These are phyloP conservation scores for Peronospora belbahrii DNA, from an alignment of 352 stramenopile species.

Conservation along the genomic window DNA sequence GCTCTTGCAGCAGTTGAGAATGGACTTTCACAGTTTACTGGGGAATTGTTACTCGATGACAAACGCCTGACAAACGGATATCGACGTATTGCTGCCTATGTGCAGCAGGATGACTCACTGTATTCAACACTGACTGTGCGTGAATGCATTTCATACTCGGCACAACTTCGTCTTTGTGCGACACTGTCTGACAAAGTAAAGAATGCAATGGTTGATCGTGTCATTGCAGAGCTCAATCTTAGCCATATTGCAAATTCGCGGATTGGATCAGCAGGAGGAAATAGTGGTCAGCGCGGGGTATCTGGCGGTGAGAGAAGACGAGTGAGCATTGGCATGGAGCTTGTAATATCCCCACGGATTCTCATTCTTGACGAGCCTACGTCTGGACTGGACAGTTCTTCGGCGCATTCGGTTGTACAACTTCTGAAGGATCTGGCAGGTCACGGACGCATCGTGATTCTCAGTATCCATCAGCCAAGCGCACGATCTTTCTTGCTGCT, in stretches of 20 bases:
- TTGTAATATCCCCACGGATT: conserved; percentile 85
- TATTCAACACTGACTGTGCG: conserved; percentile 76
- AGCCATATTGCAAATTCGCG: conserved; percentile 50
- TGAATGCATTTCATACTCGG: conserved; percentile 80
- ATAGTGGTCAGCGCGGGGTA: conserved; percentile 65
- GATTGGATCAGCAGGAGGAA: conserved; percentile 36
- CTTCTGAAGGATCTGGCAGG: conserved; percentile 81
- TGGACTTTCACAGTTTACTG: conserved; percentile 40
- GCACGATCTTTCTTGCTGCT: conserved; percentile 86
- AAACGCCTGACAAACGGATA: conserved; percentile 49
- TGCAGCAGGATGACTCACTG: conserved; percentile 83
- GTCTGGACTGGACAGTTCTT: conserved; percentile 87
- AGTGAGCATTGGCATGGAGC: conserved; percentile 90
- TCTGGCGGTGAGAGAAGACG: conserved; percentile 90
- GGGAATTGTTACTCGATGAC: conserved; percentile 57
- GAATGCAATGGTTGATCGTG: conserved; percentile 55
- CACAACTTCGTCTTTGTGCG: conserved; percentile 58
- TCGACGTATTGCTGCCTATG: conserved; percentile 72
- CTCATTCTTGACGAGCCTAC: conserved; percentile 90
- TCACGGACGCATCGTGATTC: conserved; percentile 70
- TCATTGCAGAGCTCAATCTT: conserved; percentile 70
- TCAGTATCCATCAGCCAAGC: conserved; percentile 88
- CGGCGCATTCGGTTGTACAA: conserved; percentile 85
- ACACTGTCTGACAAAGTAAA: conserved; percentile 45
- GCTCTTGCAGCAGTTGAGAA: conserved; percentile 67